These are phyloP conservation scores for apple (Malus domestica) DNA, from an alignment of 306 rosid species.

Conservation along the genomic window ASM211411v1 NC_041793.1:32217001-32217500, in stretches of 20 bases:
- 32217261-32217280: conserved; percentile 96
- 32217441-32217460: not conserved
- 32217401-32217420: not conserved
- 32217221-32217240: conserved; percentile 92
- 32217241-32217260: conserved; percentile 87
- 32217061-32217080: not conserved
- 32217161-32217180: not conserved
- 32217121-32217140: not conserved
- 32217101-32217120: not conserved
- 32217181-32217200: conserved; percentile 67
- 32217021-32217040: conserved; percentile 66
- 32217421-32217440: not conserved
- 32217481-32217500: too few relatives aligned
- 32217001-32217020: conserved; percentile 79
- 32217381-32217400: not conserved
- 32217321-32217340: conserved; percentile 97
- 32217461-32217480: not conserved
- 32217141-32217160: not conserved
- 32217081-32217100: not conserved
- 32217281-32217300: conserved; percentile 90
- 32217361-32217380: conserved; percentile 3
- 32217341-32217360: conserved; percentile 75
- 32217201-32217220: conserved; percentile 48
- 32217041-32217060: conserved; percentile 3
- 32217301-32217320: conserved; percentile 74